Percentiles rank a stretch among this genome's conserved stretches.
These are phyloP conservation scores for Tulasnella sp. DNA, from an alignment of 768 basidiomycete species.

Conservation along the genomic window DNA sequence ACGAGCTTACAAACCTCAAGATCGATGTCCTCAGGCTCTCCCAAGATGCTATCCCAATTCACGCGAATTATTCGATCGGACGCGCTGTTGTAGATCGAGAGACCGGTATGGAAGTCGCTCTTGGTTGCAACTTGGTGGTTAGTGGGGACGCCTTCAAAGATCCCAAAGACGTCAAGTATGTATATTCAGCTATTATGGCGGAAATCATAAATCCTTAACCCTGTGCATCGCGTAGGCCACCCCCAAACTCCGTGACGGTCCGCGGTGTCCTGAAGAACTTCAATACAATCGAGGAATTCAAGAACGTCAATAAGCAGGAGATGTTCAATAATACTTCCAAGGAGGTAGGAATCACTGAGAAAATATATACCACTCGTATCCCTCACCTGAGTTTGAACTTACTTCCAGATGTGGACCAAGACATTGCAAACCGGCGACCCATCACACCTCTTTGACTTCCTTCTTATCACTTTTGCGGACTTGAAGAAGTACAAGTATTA, in stretches of 20 bases:
- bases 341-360: conserved; percentile 54
- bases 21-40: conserved; percentile 86
- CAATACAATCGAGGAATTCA: conserved; percentile 98
- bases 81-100: conserved; percentile 74
- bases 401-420: conserved; percentile 67
- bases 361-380: neutral
- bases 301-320: conserved; percentile 82
- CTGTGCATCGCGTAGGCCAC: conserved; percentile 41
- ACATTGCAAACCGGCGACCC: conserved; percentile 58
- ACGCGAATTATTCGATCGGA: conserved; percentile 71
- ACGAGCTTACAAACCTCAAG: conserved; percentile 84
- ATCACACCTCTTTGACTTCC: conserved; percentile 69
- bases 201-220: neutral
- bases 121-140: conserved; percentile 69
- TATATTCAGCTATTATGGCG: conserved; percentile 26
- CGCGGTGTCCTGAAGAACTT: conserved; percentile 85
- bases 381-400: conserved; percentile 16
- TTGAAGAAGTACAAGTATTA: conserved; percentile 98
- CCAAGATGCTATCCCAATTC: conserved; percentile 65
- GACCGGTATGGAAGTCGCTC: conserved; percentile 70
- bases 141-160: conserved; percentile 63
- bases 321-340: conserved; percentile 75
- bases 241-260: conserved; percentile 56
- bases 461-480: conserved; percentile 93
- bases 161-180: conserved; percentile 53